Conservation (phyloP, 495 filamentous ascomycete species). For the Xanthoparmelia taractica region DNA sequence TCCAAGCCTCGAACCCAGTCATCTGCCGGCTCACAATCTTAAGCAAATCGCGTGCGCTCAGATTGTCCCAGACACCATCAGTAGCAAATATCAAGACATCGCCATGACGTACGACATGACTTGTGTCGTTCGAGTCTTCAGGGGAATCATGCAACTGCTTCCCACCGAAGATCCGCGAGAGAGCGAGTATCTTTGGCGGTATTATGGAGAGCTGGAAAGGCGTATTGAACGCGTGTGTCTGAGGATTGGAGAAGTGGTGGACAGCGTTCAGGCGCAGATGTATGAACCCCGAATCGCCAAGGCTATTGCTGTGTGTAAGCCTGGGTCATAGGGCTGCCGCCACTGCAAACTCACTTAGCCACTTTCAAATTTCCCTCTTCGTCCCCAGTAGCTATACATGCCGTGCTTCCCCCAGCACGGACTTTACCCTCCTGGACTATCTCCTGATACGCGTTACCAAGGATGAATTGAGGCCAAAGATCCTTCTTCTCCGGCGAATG, state of each 20-base stretch:
- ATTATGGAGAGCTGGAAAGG: slow-evolving; percentile 90
- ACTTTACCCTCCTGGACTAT: slow-evolving; percentile 67
- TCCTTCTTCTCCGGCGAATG: slow-evolving; percentile 35
- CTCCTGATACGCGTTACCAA: slow-evolving; percentile 73
- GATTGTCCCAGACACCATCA: slow-evolving; percentile 94
- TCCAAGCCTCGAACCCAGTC: slow-evolving; percentile 66
- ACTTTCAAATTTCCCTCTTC: slow-evolving; percentile 68
- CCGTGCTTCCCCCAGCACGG: slow-evolving; percentile 79
- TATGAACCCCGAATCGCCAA: slow-evolving; percentile 96
- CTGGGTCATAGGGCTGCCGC: not conserved
- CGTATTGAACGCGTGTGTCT: slow-evolving; percentile 96
- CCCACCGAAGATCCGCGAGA: slow-evolving; percentile 76
- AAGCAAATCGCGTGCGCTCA: slow-evolving; percentile 82
- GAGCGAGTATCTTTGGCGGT: slow-evolving; percentile 65
- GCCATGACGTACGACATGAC: slow-evolving; percentile 70
- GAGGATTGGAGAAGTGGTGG: slow-evolving; percentile 69
- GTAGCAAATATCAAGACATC: slow-evolving; percentile 88
- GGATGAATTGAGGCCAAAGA: slow-evolving; percentile 60
- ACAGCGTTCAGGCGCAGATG: slow-evolving; percentile 76
- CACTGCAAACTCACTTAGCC: slow-evolving; percentile 55
- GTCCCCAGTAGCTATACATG: slow-evolving; percentile 67
- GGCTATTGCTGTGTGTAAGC: slow-evolving; percentile 29
- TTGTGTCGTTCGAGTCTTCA: slow-evolving; percentile 70
- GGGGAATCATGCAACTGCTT: slow-evolving; percentile 71
- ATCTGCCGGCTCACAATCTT: slow-evolving; percentile 69